A percentile compares a stretch with the other conserved stretches of the same genome.
Evolutionary conservation across 495 filamentous ascomycete genomes (phyloP).

Genomic region (Hyaloscypha hepaticicola): DNA sequence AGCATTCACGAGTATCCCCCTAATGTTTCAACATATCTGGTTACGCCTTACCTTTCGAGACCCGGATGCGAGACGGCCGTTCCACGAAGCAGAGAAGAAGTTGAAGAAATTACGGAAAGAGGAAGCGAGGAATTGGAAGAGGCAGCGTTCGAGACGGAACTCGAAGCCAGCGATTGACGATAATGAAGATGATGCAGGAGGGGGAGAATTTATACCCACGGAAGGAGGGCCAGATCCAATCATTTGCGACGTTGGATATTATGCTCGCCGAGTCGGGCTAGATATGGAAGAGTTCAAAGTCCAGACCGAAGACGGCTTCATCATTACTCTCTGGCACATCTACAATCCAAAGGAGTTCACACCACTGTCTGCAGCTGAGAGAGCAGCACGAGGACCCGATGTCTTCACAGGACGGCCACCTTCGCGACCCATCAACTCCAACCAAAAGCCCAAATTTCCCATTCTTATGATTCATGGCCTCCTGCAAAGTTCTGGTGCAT

Average conservation of each 20-base stretch:
- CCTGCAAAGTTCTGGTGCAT: constrained; percentile 84
- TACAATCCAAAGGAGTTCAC: constrained; percentile 79
- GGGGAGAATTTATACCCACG: constrained; percentile 62
- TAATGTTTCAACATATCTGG: constrained; percentile 45
- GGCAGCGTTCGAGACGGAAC: constrained; percentile 36
- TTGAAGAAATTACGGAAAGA: constrained; percentile 52
- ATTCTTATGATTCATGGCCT: constrained; percentile 87
- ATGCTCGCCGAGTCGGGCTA: constrained; percentile 83
- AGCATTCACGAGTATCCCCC: constrained; percentile 58
- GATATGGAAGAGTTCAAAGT: constrained; percentile 83
- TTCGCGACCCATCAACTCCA: constrained; percentile 21
- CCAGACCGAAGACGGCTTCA: constrained; percentile 92
- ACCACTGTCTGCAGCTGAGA: constrained; percentile 38
- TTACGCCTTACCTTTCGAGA: constrained; percentile 52
- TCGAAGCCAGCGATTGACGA: constrained; percentile 36
- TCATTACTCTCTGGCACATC: constrained; percentile 85
- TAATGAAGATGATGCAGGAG: constrained; percentile 37
- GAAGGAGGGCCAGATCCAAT: constrained; percentile 81
- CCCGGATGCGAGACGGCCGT: constrained; percentile 59
- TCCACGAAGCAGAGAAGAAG: constrained; percentile 64
- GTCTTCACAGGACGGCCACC: constrained; percentile 32
- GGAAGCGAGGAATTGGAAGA: constrained; percentile 60
- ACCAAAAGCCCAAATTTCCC: constrained; percentile 63
- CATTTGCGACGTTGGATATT: constrained; percentile 78
- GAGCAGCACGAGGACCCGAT: constrained; percentile 43